Percentiles rank a stretch among this genome's conserved stretches.
Evolutionary conservation across 2,329 filamentous ascomycete species (phyloP).

Genomic region (Septoria linicola): DNA sequence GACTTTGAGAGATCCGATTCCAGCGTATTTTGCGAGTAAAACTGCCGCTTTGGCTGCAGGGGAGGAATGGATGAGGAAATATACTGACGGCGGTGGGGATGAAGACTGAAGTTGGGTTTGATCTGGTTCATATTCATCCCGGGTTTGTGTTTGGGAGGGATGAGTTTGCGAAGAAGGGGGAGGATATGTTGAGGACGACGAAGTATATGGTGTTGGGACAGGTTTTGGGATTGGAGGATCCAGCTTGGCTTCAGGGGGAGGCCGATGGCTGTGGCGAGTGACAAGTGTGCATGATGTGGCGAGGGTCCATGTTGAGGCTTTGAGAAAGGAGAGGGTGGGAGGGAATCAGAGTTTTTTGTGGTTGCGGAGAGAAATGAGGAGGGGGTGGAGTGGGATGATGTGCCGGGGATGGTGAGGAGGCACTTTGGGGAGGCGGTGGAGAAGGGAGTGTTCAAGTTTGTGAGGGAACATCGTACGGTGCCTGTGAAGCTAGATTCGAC

Average conservation of each 20-base stretch:
- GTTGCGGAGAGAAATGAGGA: constrained; percentile 11
- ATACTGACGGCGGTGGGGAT: constrained; percentile 23
- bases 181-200: constrained; percentile 11
- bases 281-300: constrained; percentile 10
- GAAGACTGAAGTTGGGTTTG: too few relatives aligned
- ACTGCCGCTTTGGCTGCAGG: constrained; percentile 25
- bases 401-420: constrained; percentile 5
- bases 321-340: constrained; percentile 14
- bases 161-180: constrained; percentile 18
- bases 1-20: too few relatives aligned
- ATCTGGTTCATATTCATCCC: constrained; percentile 34
- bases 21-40: constrained; percentile 34
- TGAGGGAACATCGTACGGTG: constrained; percentile 3
- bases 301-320: background rate
- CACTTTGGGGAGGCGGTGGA: constrained; percentile 11
- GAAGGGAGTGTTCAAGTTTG: constrained; percentile 16
- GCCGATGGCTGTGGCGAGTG: background rate
- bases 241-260: too few relatives aligned
- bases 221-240: background rate
- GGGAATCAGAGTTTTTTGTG: constrained; percentile 26
- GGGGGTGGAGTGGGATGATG: constrained; percentile 21
- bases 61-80: constrained; percentile 28
- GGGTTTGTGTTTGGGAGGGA: constrained; percentile 35
- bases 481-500: constrained; percentile 1
- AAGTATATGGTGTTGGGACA: background rate